Evolutionary conservation across 108 stramenopile species (phyloP).

Genomic region (Hondaea fermentalgiana): DNA sequence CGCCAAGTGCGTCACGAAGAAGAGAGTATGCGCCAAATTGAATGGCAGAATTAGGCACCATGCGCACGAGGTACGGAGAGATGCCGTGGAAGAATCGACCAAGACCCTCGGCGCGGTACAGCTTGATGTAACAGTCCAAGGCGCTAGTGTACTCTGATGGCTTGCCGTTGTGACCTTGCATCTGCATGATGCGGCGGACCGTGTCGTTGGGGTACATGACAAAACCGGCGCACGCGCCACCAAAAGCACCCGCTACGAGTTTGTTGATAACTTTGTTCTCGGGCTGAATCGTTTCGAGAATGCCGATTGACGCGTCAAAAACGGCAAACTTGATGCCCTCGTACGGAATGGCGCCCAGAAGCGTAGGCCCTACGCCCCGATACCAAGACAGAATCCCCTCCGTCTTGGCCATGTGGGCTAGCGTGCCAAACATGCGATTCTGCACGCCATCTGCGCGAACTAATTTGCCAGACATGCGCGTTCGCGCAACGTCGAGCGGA

Average conservation of each 20-base stretch:
- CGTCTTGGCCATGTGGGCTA: not conserved
- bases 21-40: not conserved
- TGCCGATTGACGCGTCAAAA: not conserved
- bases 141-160: not conserved
- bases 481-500: not conserved
- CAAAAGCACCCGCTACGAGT: not conserved
- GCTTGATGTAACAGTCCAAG: not conserved
- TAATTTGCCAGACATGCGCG: not conserved
- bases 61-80: not conserved
- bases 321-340: slow-evolving; percentile 17
- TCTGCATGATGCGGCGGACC: not conserved
- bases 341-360: not conserved
- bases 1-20: not conserved
- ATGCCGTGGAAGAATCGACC: not conserved
- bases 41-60: not conserved
- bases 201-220: slow-evolving; percentile 8
- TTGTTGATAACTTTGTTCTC: not conserved
- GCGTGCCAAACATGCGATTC: not conserved
- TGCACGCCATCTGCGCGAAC: not conserved
- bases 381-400: not conserved
- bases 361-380: not conserved
- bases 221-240: not conserved
- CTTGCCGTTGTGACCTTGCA: not conserved
- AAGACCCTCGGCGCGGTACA: not conserved
- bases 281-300: not conserved